Evolutionary conservation across 306 rosid species (phyloP).

Genomic region (Vigna hirtella): DNA sequence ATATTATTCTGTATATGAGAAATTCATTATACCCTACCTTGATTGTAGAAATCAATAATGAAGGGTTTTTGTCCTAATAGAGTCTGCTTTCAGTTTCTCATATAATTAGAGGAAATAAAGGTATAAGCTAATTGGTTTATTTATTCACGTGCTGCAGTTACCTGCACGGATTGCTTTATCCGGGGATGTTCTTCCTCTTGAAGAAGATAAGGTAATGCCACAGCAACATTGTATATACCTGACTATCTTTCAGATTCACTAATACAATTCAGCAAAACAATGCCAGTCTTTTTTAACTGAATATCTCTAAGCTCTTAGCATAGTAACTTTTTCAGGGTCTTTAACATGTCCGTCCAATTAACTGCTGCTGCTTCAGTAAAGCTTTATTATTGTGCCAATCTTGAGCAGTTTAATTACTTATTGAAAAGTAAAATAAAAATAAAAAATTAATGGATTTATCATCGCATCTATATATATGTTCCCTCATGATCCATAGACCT

Average conservation of each 20-base stretch:
- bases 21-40: neutral
- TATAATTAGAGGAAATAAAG: constrained; percentile 35
- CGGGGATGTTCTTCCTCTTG: constrained; percentile 81
- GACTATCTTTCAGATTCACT: constrained; percentile 3
- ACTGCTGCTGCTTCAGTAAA: constrained; percentile 21
- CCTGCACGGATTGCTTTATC: constrained; percentile 86
- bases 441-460: neutral
- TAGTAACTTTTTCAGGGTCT: constrained; percentile 17
- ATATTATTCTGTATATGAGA: constrained; percentile 22
- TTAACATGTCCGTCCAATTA: constrained; percentile 21
- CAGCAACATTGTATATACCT: constrained; percentile 29
- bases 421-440: neutral
- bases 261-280: neutral
- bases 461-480: constrained; percentile 1
- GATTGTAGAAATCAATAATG: neutral
- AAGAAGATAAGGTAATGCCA: constrained; percentile 70
- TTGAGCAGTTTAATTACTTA: neutral
- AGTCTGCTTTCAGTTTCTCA: constrained; percentile 27
- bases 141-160: constrained; percentile 62
- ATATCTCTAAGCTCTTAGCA: constrained; percentile 31
- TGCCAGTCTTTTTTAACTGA: constrained; percentile 18
- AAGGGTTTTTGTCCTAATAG: constrained; percentile 38
- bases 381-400: constrained; percentile 3
- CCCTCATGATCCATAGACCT: constrained; percentile 9
- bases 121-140: constrained; percentile 38